Base-by-base conservation (phyloP, 73 alveolate genomes). In the Paramecium pentaurelia region DNA sequence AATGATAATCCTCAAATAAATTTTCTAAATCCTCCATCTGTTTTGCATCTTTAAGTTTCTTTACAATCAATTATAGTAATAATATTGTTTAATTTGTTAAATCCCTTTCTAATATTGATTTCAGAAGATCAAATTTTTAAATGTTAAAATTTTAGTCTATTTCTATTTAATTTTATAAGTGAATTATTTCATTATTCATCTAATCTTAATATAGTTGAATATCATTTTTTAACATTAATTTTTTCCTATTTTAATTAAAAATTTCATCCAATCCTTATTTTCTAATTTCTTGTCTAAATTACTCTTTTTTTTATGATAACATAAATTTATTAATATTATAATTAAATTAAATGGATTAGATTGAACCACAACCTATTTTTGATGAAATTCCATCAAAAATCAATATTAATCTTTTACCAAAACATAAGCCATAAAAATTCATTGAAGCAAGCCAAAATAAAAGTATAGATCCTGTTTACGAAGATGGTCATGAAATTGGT, bases 401-500 rank as follows among this genome's bases (percentile, higher is more conserved):
- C 18, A 37, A 73, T 40, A 38, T 73, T 6, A 73, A 44, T 14
- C 9, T 22, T 6, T n/a, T 73, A 32, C 91, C 91, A 2, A 18
- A 27, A 20, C 91, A 80, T 80, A 64, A 80, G 27, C 45, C 36
- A 7, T 20, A 25, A 12, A 80, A 80, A 47, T 80, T 80, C 12
- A 22, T 42, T 8, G 28, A 47, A 80, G 91, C 91, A 32, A 44
- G 20, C 16, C 28, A 80, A 11, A 47, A 20, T 25, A 80, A 80
- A 22, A 8, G 25, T 45, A 80, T 80, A 22, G 75, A 42, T 27
- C 34, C 28, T 5, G 58, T 80, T 20, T 45, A 45, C 22, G 91
- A 80, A 47, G 91, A 80, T 25, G 91, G 91, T 14, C 58, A 80
- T 16, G 91, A 80, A 47, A 16, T 80, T 25, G 91, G 91, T 5